These are phyloP conservation scores for Gossypium schwendimanii DNA, from an alignment of 441 rosid genomes.

Conservation along the genomic window DNA sequence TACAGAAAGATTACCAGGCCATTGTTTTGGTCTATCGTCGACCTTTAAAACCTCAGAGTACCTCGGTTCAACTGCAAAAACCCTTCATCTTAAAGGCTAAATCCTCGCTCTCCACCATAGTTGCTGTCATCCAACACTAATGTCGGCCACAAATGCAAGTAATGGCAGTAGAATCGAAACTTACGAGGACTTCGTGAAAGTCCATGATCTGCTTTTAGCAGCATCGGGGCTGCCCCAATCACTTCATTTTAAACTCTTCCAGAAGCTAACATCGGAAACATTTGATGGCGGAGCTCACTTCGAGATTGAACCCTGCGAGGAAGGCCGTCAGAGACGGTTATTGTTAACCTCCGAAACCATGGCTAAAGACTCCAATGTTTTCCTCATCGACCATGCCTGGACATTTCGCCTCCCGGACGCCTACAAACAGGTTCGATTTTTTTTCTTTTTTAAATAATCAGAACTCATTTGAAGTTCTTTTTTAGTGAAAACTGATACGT, in stretches of 20 bases:
- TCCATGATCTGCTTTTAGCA: slow-evolving; percentile 69
- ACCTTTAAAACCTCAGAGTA: background rate
- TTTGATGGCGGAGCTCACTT: slow-evolving; percentile 82
- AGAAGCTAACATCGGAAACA: slow-evolving; percentile 62
- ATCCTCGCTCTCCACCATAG: background rate
- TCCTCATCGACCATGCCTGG: slow-evolving; percentile 94
- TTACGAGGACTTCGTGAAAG: slow-evolving; percentile 70
- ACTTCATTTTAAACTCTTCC: slow-evolving; percentile 55
- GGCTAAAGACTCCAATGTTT: slow-evolving; percentile 60
- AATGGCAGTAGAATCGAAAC: slow-evolving; percentile 27
- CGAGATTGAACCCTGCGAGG: slow-evolving; percentile 61
- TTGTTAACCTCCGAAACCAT: slow-evolving; percentile 52
- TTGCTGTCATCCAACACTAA: background rate
- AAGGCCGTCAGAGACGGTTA: slow-evolving; percentile 59
- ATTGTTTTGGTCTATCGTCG: background rate
- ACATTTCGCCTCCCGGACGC: slow-evolving; percentile 85
- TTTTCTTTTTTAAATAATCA: background rate
- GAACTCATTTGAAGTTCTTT: background rate
- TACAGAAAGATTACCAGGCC: background rate
- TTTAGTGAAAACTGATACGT: background rate
- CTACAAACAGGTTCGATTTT: slow-evolving; percentile 33
- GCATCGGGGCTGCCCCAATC: slow-evolving; percentile 72
- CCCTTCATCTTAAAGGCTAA: background rate
- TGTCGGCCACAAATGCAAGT: background rate
- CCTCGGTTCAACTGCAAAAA: background rate